phyloP scores from a whole-genome alignment of 2,329 filamentous ascomycete genomes.

The Fusarium incarnatum region DNA sequence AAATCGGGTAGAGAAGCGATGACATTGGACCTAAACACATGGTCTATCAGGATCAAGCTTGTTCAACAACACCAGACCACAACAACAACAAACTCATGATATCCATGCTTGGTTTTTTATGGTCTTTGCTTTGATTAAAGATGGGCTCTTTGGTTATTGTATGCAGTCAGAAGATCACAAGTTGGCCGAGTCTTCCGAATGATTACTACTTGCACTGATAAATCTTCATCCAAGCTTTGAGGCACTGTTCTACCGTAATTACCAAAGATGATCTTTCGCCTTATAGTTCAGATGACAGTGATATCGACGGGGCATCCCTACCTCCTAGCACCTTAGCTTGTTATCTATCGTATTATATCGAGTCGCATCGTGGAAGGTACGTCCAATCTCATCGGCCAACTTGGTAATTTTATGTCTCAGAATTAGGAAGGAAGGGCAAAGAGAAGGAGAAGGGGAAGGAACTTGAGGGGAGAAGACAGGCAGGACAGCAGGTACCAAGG shows the following conservation, averaged over 20 bases:
- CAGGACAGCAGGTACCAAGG: background rate
- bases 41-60: constrained; percentile 34
- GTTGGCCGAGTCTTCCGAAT: background rate
- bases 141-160: constrained; percentile 1
- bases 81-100: constrained; percentile 1
- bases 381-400: constrained; percentile 21
- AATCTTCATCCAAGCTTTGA: background rate
- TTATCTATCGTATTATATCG: constrained; percentile 11
- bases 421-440: background rate
- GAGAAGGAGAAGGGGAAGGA: background rate
- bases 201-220: background rate
- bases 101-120: constrained; percentile 22
- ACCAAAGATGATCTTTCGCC: constrained; percentile 5
- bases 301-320: constrained; percentile 34
- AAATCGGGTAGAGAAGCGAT: constrained; percentile 9
- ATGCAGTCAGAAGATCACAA: background rate
- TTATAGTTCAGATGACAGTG: constrained; percentile 21
- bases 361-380: background rate
- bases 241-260: background rate
- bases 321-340: background rate
- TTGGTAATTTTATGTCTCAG: constrained; percentile 11
- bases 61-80: constrained; percentile 2
- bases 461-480: background rate
- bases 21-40: constrained; percentile 6
- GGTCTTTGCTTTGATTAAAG: constrained; percentile 28